phyloP scores from a whole-genome alignment of 192 early-diverging fungal species.

The Pecoramyces ruminantium region DNA sequence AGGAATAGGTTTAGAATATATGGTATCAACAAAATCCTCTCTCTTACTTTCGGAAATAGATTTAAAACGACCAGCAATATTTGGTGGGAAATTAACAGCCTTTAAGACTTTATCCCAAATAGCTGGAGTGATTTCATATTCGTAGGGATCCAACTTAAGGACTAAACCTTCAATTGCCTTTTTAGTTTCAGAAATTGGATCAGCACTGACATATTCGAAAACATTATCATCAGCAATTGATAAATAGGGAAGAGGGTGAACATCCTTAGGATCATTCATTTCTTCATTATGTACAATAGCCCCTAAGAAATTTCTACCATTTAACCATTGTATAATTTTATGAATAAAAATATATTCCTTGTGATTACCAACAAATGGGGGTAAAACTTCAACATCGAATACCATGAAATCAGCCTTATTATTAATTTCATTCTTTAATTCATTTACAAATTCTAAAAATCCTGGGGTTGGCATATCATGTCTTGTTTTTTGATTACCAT shows the following conservation, averaged over 20 bases:
- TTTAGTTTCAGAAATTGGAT: neutral
- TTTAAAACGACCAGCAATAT: neutral
- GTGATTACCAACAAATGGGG: neutral
- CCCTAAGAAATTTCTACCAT: neutral
- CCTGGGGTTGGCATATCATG: neutral
- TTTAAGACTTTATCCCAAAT: neutral
- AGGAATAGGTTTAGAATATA: neutral
- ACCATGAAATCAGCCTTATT: neutral
- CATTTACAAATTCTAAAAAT: neutral
- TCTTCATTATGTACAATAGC: neutral
- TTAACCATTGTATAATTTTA: neutral
- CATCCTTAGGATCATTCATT: neutral
- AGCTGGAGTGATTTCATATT: neutral
- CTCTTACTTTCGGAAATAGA: neutral
- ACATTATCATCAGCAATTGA: neutral
- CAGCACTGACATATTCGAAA: neutral
- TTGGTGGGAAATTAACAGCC: neutral
- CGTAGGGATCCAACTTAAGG: neutral
- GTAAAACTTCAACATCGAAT: neutral
- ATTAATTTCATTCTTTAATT: neutral
- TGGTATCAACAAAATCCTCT: neutral
- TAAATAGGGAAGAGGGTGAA: neutral
- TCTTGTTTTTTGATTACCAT: neutral
- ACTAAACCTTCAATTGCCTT: neutral
- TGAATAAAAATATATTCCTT: neutral